Evolutionary conservation across 352 stramenopile genomes (phyloP).

Genomic region (Globisporangium middletonii): DNA sequence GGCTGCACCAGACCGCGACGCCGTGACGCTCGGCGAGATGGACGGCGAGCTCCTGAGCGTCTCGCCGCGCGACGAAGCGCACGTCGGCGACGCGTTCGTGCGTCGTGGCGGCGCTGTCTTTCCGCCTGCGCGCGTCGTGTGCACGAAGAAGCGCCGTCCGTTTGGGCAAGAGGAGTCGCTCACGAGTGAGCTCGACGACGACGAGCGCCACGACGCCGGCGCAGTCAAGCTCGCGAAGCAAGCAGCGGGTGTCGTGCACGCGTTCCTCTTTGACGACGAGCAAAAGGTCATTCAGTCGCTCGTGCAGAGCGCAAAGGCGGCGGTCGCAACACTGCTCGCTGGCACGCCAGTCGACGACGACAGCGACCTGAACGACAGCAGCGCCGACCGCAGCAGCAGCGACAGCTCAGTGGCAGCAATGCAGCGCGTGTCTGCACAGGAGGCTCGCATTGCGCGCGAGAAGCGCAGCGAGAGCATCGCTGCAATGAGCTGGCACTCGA

Average conservation of each 20-base stretch:
- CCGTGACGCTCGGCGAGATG: constrained; percentile 75
- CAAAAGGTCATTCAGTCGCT: constrained; percentile 35
- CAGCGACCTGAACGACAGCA: constrained; percentile 17
- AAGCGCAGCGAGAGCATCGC: constrained; percentile 40
- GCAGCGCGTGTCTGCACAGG: neutral
- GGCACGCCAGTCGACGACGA: constrained; percentile 15
- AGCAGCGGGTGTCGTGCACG: constrained; percentile 13
- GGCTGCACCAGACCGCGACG: constrained; percentile 49
- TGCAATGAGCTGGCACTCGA: constrained; percentile 56
- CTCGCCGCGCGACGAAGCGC: constrained; percentile 41
- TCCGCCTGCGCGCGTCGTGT: constrained; percentile 41
- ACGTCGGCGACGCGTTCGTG: constrained; percentile 62
- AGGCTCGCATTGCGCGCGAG: constrained; percentile 1
- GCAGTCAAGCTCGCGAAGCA: constrained; percentile 39
- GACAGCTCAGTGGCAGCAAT: neutral
- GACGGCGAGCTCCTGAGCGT: constrained; percentile 71
- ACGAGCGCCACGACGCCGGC: constrained; percentile 31
- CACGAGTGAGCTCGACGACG: constrained; percentile 34
- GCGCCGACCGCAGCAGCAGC: constrained; percentile 13
- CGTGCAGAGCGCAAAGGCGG: constrained; percentile 15
- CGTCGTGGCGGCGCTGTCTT: constrained; percentile 52
- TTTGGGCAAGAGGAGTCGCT: constrained; percentile 58
- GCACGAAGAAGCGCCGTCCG: constrained; percentile 41
- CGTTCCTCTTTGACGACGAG: constrained; percentile 64
- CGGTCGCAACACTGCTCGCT: constrained; percentile 21